Evolutionary conservation across 345 rosid species (phyloP), one percentile per base, ranked within the genome.

Genomic region (Heritiera fomes): DNA sequence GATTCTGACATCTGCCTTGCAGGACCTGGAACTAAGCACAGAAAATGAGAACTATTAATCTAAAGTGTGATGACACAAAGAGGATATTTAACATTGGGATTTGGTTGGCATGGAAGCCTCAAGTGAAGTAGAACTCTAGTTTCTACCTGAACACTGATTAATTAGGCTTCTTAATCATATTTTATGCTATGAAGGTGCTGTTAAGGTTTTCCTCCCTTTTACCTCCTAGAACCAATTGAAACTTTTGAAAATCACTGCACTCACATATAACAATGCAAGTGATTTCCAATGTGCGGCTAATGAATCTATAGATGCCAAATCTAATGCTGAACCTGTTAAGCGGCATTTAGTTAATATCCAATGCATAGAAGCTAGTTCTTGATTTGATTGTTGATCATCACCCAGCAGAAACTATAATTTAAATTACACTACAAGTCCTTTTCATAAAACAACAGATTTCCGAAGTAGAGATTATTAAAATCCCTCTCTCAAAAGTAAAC

Each of bases 1-100:
- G 87, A 74, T 82, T 97, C 98, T 74, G 93, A 85, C 77, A 87
- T 85, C 75, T 62, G 83, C 81, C 90, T 93, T 84, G 85, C 90
- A 45, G 85, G 84, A 83, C 81, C 82, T 38, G 92, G 79, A 79
- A 85, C 93, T 89, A 77, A 17, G 66, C 18, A 30, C 6, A 43
- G 41, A 64, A 40, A 63, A 76, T 18, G 6, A 66, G n/a, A 50
- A 23, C 60, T 32, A 67, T 74, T 73, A 77, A 77, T 75, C 58
- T 62, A 60, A 56, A 76, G 77, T 49, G 77, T 7, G 8, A 75
- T 49, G 50, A 71, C 58, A 8, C 10, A 14, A 79, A 8, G 15
- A 30, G 7, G n/a, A 41, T 50, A 32, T 14, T 65, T 34, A 34
- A 76, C 47, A 9, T n/a, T 10, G 14, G 32, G 14, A 34, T 34